Evolutionary conservation across 2,329 filamentous ascomycete genomes (phyloP).

Genomic region (Claviceps paspali): DNA sequence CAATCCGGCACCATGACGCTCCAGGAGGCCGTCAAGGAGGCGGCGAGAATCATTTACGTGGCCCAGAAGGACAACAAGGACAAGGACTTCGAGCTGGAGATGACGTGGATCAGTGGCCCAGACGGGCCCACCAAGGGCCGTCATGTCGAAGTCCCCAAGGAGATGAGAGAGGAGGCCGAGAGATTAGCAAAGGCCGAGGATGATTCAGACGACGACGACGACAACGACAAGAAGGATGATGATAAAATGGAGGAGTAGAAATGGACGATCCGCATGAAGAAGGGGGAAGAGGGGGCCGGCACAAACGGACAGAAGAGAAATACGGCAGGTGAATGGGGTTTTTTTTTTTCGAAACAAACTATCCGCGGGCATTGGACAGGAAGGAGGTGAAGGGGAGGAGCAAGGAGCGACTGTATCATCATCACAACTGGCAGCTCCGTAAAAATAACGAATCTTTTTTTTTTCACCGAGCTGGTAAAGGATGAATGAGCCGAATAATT

Average conservation of each 20-base stretch:
- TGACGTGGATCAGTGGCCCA: slow-evolving; percentile 87
- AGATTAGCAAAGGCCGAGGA: slow-evolving; percentile 79
- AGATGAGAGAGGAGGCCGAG: slow-evolving; percentile 82
- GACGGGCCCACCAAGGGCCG: slow-evolving; percentile 82
- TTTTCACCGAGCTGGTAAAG: too few species aligned
- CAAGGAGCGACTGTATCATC: slow-evolving; percentile 20
- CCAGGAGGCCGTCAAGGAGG: slow-evolving; percentile 84
- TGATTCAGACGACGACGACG: slow-evolving; percentile 76
- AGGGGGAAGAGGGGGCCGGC: too few species aligned
- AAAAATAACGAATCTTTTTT: slow-evolving; percentile 20
- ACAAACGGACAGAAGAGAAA: too few species aligned
- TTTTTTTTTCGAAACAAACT: too few species aligned
- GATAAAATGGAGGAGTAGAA: slow-evolving; percentile 84
- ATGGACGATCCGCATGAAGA: slow-evolving; percentile 4
- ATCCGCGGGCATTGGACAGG: too few species aligned
- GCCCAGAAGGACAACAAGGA: slow-evolving; percentile 99
- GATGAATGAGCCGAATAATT: too few species aligned
- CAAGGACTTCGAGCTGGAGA: slow-evolving; percentile 98
- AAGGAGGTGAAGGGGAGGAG: too few species aligned
- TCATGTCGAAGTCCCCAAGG: slow-evolving; percentile 86
- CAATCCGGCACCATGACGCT: slow-evolving; percentile 61
- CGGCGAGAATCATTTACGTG: slow-evolving; percentile 90
- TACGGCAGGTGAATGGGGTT: too few species aligned
- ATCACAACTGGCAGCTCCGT: slow-evolving; percentile 17
- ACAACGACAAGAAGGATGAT: slow-evolving; percentile 44